These are phyloP conservation scores for Magnolia sinica DNA, from an alignment of 164 flowering plant genomes.

Conservation along the genomic window DNA sequence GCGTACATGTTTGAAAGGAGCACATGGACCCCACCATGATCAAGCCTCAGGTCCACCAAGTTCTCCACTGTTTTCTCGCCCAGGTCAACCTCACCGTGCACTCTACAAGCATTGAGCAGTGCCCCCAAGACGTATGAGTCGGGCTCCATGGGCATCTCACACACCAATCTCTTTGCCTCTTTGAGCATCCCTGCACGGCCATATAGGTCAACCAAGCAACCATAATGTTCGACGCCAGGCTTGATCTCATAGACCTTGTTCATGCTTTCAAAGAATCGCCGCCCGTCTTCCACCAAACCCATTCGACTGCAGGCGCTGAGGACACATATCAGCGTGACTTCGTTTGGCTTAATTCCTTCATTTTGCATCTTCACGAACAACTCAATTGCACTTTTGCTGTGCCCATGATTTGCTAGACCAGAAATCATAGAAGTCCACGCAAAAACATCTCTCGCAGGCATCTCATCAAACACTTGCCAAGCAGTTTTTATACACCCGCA, in stretches of 20 bases:
- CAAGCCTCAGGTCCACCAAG: conserved; percentile 29
- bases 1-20: conserved; percentile 60
- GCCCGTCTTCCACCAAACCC: conserved; percentile 52
- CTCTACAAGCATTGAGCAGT: conserved; percentile 49
- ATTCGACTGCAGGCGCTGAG: conserved; percentile 53
- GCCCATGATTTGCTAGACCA: conserved; percentile 50
- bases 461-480: conserved; percentile 29
- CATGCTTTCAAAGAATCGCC: conserved; percentile 45
- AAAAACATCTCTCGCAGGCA: conserved; percentile 43
- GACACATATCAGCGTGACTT: conserved; percentile 47
- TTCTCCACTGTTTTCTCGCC: conserved; percentile 33
- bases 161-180: conserved; percentile 38
- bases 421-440: conserved; percentile 59
- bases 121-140: conserved; percentile 52
- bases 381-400: conserved; percentile 32
- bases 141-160: conserved; percentile 50
- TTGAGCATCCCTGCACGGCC: conserved; percentile 25
- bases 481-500: conserved; percentile 53
- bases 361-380: conserved; percentile 41
- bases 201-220: conserved; percentile 57
- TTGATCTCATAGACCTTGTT: conserved; percentile 33
- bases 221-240: conserved; percentile 52
- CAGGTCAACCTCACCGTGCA: conserved; percentile 41
- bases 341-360: conserved; percentile 46
- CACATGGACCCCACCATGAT: conserved; percentile 44